Conservation (phyloP, 257 asterid species). For the Voacanga thouarsii region DNA sequence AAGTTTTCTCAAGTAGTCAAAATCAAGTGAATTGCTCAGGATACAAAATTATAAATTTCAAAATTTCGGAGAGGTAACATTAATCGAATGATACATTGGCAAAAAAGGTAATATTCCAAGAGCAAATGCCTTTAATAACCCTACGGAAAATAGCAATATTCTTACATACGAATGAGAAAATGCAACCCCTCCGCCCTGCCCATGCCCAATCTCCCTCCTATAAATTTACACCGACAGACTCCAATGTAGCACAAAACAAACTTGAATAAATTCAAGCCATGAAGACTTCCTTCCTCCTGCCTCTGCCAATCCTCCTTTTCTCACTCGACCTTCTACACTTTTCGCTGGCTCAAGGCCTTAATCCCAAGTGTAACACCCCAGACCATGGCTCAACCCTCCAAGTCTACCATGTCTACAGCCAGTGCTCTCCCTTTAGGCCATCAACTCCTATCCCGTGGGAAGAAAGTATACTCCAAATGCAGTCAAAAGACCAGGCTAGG, state of each 20-base stretch:
- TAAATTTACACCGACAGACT: background rate
- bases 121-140: too few species aligned
- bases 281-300: background rate
- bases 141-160: background rate
- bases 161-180: too few species aligned
- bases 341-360: slow-evolving; percentile 28
- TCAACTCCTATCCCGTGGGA: slow-evolving; percentile 48
- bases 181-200: background rate
- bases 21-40: too few species aligned
- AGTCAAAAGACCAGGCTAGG: slow-evolving; percentile 55
- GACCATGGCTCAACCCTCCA: slow-evolving; percentile 54
- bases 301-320: slow-evolving; percentile 15
- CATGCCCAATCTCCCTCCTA: background rate
- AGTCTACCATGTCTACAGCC: slow-evolving; percentile 61
- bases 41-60: too few species aligned
- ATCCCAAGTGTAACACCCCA: slow-evolving; percentile 29
- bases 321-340: slow-evolving; percentile 25
- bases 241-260: background rate
- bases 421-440: slow-evolving; percentile 59
- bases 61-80: too few species aligned
- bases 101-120: too few species aligned
- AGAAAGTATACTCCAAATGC: slow-evolving; percentile 65
- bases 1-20: too few species aligned
- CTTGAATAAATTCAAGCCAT: background rate
- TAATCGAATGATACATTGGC: too few species aligned